phyloP scores from a whole-genome alignment of 371 early-diverging fungal species.

The Lichtheimia ornata region DNA sequence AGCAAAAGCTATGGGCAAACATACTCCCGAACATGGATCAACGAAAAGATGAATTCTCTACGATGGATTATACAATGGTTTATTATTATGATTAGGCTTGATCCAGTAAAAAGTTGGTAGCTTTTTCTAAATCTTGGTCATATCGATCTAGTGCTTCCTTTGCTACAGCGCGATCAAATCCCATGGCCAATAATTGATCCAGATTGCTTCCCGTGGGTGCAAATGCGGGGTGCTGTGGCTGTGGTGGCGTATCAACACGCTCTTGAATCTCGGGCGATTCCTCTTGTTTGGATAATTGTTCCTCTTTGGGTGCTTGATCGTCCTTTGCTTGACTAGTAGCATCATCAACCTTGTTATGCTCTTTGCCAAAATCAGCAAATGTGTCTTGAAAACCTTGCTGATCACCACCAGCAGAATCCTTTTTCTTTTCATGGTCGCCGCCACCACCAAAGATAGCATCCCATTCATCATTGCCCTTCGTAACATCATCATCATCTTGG shows the following conservation, averaged over 20 bases:
- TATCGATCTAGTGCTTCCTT: constrained; percentile 67
- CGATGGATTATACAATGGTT: no score
- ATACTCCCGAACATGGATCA: no score
- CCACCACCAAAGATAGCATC: constrained; percentile 48
- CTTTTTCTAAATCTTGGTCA: constrained; percentile 69
- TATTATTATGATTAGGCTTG: constrained; percentile 22
- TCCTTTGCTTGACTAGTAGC: no score
- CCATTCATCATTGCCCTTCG: constrained; percentile 33
- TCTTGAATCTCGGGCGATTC: no score
- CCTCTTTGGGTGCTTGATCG: no score
- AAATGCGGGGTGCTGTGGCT: background rate
- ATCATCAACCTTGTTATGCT: no score
- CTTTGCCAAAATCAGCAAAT: constrained; percentile 4
- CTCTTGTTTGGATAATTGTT: no score
- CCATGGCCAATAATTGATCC: constrained; percentile 61
- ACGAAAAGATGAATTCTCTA: no score
- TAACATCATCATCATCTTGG: constrained; percentile 1
- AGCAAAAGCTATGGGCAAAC: no score
- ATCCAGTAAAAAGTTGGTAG: constrained; percentile 71
- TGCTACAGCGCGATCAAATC: constrained; percentile 62
- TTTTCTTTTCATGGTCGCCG: background rate
- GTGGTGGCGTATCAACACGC: no score
- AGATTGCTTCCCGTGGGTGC: constrained; percentile 33
- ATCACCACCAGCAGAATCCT: background rate
- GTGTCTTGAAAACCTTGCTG: background rate